phyloP scores from a whole-genome alignment of 441 rosid species.

The Populus trichocarpa region DNA sequence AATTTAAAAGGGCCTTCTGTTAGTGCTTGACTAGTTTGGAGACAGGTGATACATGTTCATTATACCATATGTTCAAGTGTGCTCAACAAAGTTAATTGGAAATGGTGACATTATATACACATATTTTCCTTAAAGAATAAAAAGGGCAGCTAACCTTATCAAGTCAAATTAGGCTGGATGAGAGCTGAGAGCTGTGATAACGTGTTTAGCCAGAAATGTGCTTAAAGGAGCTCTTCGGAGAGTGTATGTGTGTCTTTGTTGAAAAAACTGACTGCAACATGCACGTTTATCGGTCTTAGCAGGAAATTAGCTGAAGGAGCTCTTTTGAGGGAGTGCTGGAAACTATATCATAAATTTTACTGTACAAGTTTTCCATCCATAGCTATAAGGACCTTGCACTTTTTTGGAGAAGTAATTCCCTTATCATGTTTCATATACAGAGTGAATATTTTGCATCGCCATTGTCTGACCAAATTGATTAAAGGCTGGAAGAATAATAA shows the following conservation, averaged over 20 bases:
- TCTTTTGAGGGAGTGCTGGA: neutral
- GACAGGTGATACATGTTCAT: slow-evolving; percentile 1
- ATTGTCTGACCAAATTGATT: neutral
- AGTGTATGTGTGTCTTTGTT: neutral
- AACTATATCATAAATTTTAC: neutral
- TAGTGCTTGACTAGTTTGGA: neutral
- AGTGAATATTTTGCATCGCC: neutral
- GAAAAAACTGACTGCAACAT: neutral
- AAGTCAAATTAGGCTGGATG: neutral
- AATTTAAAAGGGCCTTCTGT: neutral
- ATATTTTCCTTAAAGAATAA: neutral
- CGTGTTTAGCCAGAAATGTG: neutral
- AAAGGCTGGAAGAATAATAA: neutral
- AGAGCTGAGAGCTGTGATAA: neutral
- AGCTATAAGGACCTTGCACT: neutral
- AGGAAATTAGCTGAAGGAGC: neutral
- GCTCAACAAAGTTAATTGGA: neutral
- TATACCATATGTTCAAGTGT: neutral
- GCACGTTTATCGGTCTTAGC: neutral
- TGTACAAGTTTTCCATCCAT: neutral
- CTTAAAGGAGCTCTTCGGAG: neutral
- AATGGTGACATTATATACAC: neutral
- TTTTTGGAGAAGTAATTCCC: neutral
- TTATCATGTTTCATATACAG: neutral
- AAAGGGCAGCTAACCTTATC: neutral